Percentiles rank a stretch among this genome's conserved stretches.
Evolutionary conservation across 345 rosid species (phyloP).

Genomic region (Hirschfeldia incana): DNA sequence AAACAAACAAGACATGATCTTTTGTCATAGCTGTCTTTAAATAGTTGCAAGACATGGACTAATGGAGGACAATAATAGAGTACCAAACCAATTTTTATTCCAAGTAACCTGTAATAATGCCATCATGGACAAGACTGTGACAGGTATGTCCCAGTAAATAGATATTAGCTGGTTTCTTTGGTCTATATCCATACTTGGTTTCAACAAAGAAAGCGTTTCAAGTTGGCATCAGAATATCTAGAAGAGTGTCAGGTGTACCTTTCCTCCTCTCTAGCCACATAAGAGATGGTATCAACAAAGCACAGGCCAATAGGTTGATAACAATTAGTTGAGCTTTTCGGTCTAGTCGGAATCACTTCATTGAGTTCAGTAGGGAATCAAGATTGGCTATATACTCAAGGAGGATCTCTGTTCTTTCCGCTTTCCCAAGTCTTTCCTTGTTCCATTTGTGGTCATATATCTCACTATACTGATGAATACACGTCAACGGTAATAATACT

Average conservation of each 20-base stretch:
- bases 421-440: constrained; percentile 4
- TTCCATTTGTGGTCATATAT: not conserved
- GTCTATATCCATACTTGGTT: not conserved
- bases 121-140: constrained; percentile 19
- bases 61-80: constrained; percentile 15
- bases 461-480: constrained; percentile 5
- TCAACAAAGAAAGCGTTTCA: constrained; percentile 15
- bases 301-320: not conserved
- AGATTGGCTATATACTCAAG: not conserved
- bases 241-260: not conserved
- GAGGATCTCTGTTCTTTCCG: constrained; percentile 15
- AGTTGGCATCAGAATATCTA: not conserved
- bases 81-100: not conserved
- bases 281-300: not conserved
- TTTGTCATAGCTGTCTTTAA: not conserved
- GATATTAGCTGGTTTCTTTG: constrained; percentile 7
- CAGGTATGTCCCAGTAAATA: constrained; percentile 17
- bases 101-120: constrained; percentile 10
- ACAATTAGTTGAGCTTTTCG: not conserved
- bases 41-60: constrained; percentile 2
- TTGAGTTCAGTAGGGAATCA: not conserved
- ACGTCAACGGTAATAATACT: not conserved
- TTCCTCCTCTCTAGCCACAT: constrained; percentile 6
- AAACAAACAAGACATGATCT: not conserved
- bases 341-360: not conserved